Base-by-base conservation (phyloP, 768 basidiomycete species). In the Hygrocybe coccinea region DNA sequence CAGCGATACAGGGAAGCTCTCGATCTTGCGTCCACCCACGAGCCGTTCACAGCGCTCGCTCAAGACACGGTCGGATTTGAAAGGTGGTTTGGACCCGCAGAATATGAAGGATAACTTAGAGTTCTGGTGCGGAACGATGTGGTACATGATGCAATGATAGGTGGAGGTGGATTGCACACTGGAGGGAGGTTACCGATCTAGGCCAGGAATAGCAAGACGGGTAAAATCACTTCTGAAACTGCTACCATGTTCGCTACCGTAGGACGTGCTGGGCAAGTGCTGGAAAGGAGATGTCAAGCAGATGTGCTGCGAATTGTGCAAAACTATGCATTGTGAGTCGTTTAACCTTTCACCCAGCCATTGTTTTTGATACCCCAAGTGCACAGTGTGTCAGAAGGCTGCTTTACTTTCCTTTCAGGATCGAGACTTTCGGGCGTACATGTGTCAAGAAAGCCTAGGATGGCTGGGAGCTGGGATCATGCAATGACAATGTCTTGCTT, bases 1-100 rank as follows among this genome's bases (percentile, higher is more conserved):
- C 11, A 71, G 56, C 63, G 69, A 7, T 71, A 72, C 50, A 60
- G 62, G 11, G 69, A 69, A 51, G 70, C 62, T 2, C 52, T 72
- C 6, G 68, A 68, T 34, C 52, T 71, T 14, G 70, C 67, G 12
- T 61, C 59, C 7, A 65, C 67, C 0, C 61, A 69, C 37, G 50
- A 64, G 4, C 52, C 61, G 2, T 68, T 68, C 49, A 54, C 54
- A 14, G 12, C 39, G 1, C 43, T 55, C 8, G 34, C 60, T 5
- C 59, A 60, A 1, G 60, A 57, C 1, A 50, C 58, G 35, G 59
- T 55, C n/a, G 63, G 64, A 1, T 55, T 67, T 49, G 70, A 70
- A 55, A 37, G 47, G 15, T 65, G 50, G 12, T 59, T 69, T 2
- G 15, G 66, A 71, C 11, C 39, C 69, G 12, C 45, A 60, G 37